A percentile compares a stretch with the other conserved stretches of the same genome.
Evolutionary conservation across 352 stramenopile species (phyloP).

Genomic region (Vaucheria bursata): DNA sequence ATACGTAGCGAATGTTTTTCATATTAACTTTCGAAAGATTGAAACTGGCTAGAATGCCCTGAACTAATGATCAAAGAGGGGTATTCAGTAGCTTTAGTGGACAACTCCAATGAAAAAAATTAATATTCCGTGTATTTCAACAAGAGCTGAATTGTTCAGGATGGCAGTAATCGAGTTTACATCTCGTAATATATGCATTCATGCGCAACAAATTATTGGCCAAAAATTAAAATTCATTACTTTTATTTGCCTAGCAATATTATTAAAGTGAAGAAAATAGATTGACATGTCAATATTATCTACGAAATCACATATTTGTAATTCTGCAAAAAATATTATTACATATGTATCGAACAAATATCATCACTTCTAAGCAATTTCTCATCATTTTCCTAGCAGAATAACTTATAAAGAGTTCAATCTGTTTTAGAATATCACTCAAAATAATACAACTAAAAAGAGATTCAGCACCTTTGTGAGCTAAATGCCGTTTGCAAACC

Average conservation of each 20-base stretch:
- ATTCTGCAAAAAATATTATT: too few species aligned
- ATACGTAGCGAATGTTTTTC: neutral
- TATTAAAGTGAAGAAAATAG: too few species aligned
- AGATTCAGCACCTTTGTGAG: neutral
- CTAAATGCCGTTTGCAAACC: constrained; percentile 21
- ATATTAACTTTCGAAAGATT: neutral
- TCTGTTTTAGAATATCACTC: neutral
- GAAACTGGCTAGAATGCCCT: neutral
- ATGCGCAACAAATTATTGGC: too few species aligned
- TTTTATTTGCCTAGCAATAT: too few species aligned
- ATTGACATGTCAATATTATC: too few species aligned
- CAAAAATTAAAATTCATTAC: too few species aligned
- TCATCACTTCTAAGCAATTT: neutral
- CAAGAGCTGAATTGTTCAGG: neutral
- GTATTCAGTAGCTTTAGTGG: neutral
- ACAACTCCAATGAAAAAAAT: neutral
- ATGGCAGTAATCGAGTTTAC: too few species aligned
- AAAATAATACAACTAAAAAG: neutral
- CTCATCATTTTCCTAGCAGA: neutral
- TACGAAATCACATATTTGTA: too few species aligned
- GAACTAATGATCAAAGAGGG: neutral
- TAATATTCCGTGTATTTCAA: neutral
- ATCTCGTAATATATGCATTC: too few species aligned
- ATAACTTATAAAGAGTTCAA: neutral
- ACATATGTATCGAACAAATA: neutral